Evolutionary conservation across 2,329 filamentous ascomycete genomes (phyloP), one percentile per base, ranked within the genome.

Genomic region (Apiospora kogelbergensis): DNA sequence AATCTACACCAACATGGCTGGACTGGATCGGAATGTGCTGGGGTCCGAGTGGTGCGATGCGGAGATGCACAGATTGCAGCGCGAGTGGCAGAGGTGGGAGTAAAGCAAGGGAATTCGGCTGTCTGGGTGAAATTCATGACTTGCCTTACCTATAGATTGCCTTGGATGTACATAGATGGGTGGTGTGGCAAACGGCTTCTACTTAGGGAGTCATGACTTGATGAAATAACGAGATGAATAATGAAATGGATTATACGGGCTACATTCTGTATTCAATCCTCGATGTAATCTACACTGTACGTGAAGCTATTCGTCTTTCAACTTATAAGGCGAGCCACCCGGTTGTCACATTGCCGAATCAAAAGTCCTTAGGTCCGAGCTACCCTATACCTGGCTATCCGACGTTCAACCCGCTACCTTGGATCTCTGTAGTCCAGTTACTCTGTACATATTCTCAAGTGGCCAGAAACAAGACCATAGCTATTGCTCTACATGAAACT

Each of bases 11-110:
- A 84, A 86, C 72, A 81, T 89, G 68, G 78, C 81, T 46, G 79
- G 80, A 70, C 73, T 87, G 67, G 79, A 83, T 53, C 77, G 76
- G 67, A 77, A 73, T 46, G 72, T 76, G n/a, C 74, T 78, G 15
- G 78, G 78, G 5, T 75, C 79, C 57, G 75, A 77, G 11, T 80
- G 82, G 81, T 78, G 80, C 3, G 80, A 83, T 4, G 77, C 80
- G 20, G 82, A 86, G 74, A 80, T 80, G 68, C 84, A 83, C 63
- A 82, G 83, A 71, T 78, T 89, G 67, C 79, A 87, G 66, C 80
- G 83, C 64, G 86, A 91, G 73, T 88, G 89, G 84, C 84, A 82
- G 75, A 84, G 81, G 70, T 86, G 86, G 89, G 78, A 90, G 83
- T 86, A 66, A 15, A 42, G 60, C 20, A 10, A 33, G 26, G 46